phyloP scores from a whole-genome alignment of 2,329 filamentous ascomycete genomes.

The Colletotrichum destructivum region DNA sequence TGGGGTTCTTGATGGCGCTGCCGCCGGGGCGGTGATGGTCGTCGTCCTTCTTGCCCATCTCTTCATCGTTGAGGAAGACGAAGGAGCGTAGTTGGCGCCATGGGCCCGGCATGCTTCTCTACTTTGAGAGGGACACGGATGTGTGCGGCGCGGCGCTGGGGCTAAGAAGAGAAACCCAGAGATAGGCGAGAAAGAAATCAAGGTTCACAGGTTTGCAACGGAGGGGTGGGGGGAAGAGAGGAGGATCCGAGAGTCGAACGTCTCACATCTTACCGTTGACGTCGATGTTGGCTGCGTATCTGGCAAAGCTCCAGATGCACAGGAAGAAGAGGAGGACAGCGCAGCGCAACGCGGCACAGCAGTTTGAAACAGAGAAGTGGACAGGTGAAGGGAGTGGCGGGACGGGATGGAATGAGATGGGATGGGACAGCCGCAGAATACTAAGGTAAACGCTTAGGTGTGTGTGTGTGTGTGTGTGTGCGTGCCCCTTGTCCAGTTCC shows the following conservation, averaged over 20 bases:
- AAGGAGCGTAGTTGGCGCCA: conserved; percentile 52
- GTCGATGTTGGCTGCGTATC: conserved; percentile 15
- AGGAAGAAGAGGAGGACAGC: background rate
- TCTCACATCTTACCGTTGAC: conserved; percentile 40
- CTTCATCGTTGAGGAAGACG: conserved; percentile 67
- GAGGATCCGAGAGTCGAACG: conserved; percentile 32
- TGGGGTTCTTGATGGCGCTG: conserved; percentile 22
- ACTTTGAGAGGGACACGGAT: conserved; percentile 2
- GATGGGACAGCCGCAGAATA: background rate
- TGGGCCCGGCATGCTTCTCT: conserved; percentile 54
- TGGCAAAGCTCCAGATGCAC: conserved; percentile 13
- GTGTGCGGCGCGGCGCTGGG: conserved; percentile 6
- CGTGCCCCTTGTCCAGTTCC: background rate
- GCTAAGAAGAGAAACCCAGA: conserved; percentile 13
- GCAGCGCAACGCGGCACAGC: conserved; percentile 1
- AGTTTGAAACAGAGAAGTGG: conserved; percentile 19
- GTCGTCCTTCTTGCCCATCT: conserved; percentile 74
- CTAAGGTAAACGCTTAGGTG: too few species aligned
- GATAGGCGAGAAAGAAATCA: conserved; percentile 12
- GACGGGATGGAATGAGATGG: conserved; percentile 1
- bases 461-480: too few species aligned
- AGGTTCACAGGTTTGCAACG: conserved; percentile 8
- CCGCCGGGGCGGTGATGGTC: conserved; percentile 58
- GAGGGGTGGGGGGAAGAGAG: conserved; percentile 19
- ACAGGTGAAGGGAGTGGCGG: background rate